phyloP scores from a whole-genome alignment of 78 protist species.

The Dictyostelium capitatum region DNA sequence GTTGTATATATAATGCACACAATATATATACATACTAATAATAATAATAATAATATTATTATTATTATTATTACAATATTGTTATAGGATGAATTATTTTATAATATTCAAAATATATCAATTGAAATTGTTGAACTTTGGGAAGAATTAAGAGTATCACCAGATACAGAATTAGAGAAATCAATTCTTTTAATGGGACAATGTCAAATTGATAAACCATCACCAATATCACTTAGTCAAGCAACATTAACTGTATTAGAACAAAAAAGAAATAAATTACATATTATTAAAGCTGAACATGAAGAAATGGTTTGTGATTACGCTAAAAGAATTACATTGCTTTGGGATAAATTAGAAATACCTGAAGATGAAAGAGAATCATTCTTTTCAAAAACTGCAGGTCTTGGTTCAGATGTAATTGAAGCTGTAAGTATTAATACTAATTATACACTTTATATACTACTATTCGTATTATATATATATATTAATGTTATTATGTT shows the following conservation, averaged over 20 bases:
- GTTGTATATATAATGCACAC: too few species aligned
- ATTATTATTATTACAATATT: too few species aligned
- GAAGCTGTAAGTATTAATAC: constrained; percentile 75
- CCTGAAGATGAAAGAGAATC: constrained; percentile 65
- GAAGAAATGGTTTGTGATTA: constrained; percentile 55
- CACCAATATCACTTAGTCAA: constrained; percentile 53
- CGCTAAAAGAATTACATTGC: constrained; percentile 48
- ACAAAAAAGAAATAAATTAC: constrained; percentile 51
- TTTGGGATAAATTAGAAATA: constrained; percentile 53
- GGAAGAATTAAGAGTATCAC: constrained; percentile 72
- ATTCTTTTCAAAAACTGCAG: constrained; percentile 71
- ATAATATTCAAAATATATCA: constrained; percentile 31
- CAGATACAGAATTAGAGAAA: constrained; percentile 74
- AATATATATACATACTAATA: neutral
- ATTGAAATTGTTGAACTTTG: constrained; percentile 36
- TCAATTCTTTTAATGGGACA: constrained; percentile 52
- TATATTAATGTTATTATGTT: neutral
- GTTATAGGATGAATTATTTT: constrained; percentile 67
- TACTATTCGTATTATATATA: neutral
- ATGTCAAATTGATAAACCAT: neutral
- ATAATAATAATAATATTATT: neutral
- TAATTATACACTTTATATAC: neutral
- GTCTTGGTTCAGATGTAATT: constrained; percentile 71
- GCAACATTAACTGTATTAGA: constrained; percentile 13
- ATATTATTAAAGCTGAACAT: constrained; percentile 25